Base-by-base conservation (phyloP, 2,329 filamentous ascomycete genomes). In the Waltergamsia citrina region DNA sequence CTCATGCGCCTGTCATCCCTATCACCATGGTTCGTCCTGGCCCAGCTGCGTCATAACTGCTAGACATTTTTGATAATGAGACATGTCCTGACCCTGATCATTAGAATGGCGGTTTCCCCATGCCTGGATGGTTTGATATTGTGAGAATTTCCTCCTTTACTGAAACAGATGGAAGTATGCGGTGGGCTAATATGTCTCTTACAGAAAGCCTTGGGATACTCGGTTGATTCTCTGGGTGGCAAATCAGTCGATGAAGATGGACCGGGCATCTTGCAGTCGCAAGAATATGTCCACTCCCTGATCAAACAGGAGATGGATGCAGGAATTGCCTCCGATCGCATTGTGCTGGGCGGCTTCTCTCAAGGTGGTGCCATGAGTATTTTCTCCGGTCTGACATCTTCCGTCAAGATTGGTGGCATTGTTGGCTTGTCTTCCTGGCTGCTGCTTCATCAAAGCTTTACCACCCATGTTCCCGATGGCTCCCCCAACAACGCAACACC, bases 111-210 rank as follows among this genome's bases (percentile, higher is more conserved):
- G 84, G 85, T 35, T 80, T 82, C 71, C 54, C 58, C 18, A 93
- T 94, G 85, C 85, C 87, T 2, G 87, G 81, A 17, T 92, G 85
- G 85, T 92, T 85, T 56, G 83, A 92, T 48, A 80, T 92, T 54
- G 76, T 82, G 62, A 41, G 58, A 48, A 11, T 10, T 16, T 23
- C 15, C 16, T 16, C 12, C 23, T 12, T 24, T 8, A 5, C n/a
- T n/a, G n/a, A n/a, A n/a, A n/a, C n/a, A n/a, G n/a, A n/a, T 32
- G 12, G 15, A 20, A 6, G 12, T 9, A 5, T 14, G 21, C 12
- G 25, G 18, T 27, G 15, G 32, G 20, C 14, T 28, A 10, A 14
- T 21, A 15, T 21, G 7, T 21, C 23, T 10, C 18, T 20, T 30
- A 19, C 16, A 60, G 56, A 52, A 50, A 43, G 41, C 44, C 33